Evolutionary conservation across 192 early-diverging fungal genomes (phyloP).

Genomic region (Rhizoclosmatium globosum): DNA sequence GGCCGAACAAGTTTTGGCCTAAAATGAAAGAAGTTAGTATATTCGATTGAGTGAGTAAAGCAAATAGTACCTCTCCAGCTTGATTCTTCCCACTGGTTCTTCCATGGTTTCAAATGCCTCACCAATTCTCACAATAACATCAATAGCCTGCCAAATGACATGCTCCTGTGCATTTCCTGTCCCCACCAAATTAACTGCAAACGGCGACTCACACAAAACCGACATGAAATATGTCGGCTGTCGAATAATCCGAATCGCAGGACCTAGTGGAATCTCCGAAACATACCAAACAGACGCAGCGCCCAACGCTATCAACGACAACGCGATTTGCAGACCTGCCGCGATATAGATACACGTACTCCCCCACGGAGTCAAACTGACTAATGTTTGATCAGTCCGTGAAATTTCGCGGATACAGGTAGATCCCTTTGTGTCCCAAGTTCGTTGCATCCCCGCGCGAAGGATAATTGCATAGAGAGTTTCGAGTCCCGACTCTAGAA

Average conservation of each 20-base stretch:
- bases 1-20: slow-evolving; percentile 29
- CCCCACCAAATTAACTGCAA: slow-evolving; percentile 28
- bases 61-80: slow-evolving; percentile 28
- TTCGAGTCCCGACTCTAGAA: slow-evolving; percentile 25
- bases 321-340: slow-evolving; percentile 6
- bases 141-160: slow-evolving; percentile 35
- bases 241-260: slow-evolving; percentile 20
- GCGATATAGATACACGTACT: slow-evolving; percentile 12
- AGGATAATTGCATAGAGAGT: slow-evolving; percentile 26
- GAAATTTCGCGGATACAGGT: slow-evolving; percentile 18
- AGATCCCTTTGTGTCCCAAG: slow-evolving; percentile 16
- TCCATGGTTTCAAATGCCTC: slow-evolving; percentile 34
- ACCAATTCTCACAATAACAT: slow-evolving; percentile 31
- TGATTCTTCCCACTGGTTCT: slow-evolving; percentile 34
- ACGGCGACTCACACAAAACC: slow-evolving; percentile 31
- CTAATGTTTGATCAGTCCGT: slow-evolving; percentile 18
- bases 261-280: slow-evolving; percentile 10
- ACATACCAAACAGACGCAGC: slow-evolving; percentile 1
- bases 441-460: slow-evolving; percentile 29
- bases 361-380: slow-evolving; percentile 28
- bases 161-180: slow-evolving; percentile 31
- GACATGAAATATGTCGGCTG: slow-evolving; percentile 39
- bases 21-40: not conserved
- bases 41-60: not conserved
- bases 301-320: slow-evolving; percentile 14